Conservation (phyloP, 1,284 basidiomycete species). For the Volvariella volvacea region DNA sequence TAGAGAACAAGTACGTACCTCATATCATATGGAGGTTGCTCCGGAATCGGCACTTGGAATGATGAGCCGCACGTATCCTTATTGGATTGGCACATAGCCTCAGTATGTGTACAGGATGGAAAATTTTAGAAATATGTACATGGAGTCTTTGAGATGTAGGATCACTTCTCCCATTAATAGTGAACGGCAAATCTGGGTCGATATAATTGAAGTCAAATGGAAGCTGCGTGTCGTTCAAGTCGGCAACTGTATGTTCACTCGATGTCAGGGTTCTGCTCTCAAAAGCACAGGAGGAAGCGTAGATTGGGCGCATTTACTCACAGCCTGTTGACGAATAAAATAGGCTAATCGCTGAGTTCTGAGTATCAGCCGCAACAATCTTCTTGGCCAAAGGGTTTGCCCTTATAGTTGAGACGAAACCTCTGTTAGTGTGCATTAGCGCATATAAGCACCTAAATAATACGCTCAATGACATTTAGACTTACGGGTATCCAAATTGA, state of each 20-base stretch:
- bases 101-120: too few relatives aligned
- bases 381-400: constrained; percentile 52
- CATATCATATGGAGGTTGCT: constrained; percentile 45
- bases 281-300: too few relatives aligned
- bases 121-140: too few relatives aligned
- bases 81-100: too few relatives aligned
- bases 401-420: constrained; percentile 46
- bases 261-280: too few relatives aligned
- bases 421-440: too few relatives aligned
- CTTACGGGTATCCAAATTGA: constrained; percentile 45
- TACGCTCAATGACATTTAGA: too few relatives aligned
- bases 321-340: too few relatives aligned
- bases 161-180: constrained; percentile 41
- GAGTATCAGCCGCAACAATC: constrained; percentile 48
- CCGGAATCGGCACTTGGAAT: constrained; percentile 40
- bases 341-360: too few relatives aligned
- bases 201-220: constrained; percentile 42
- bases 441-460: too few relatives aligned
- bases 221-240: constrained; percentile 45
- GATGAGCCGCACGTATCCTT: constrained; percentile 34
- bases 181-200: constrained; percentile 34
- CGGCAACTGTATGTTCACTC: constrained; percentile 43
- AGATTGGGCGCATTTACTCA: too few relatives aligned
- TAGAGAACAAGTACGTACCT: constrained; percentile 36
- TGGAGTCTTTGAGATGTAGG: constrained; percentile 54